Evolutionary conservation across 2,329 filamentous ascomycete genomes (phyloP).

Genomic region (Thelonectria rubi): DNA sequence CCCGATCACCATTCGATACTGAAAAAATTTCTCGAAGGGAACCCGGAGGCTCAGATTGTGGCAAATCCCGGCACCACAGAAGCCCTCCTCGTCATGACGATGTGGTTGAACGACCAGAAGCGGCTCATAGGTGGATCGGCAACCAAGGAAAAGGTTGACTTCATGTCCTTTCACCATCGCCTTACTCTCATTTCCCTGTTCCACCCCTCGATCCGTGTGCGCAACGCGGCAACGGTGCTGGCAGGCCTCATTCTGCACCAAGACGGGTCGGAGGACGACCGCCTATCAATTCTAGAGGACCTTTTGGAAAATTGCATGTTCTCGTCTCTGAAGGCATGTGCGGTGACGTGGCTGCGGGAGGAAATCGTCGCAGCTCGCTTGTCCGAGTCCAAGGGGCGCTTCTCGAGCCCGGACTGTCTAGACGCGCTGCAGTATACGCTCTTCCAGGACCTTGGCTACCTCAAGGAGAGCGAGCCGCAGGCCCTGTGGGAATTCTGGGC

Average conservation of each 20-base stretch:
- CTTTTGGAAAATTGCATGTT: conserved; percentile 73
- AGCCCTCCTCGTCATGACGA: conserved; percentile 65
- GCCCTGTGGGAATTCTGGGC: conserved; percentile 62
- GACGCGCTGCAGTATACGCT: conserved; percentile 69
- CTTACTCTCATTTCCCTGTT: conserved; percentile 66
- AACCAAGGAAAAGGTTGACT: conserved; percentile 52
- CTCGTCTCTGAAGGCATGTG: conserved; percentile 68
- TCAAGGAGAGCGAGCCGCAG: conserved; percentile 53
- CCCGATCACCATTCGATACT: conserved; percentile 67
- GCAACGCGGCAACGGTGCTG: conserved; percentile 63
- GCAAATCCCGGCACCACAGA: conserved; percentile 65
- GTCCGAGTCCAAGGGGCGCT: conserved; percentile 49
- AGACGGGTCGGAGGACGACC: conserved; percentile 66
- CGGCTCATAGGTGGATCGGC: conserved; percentile 47
- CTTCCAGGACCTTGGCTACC: conserved; percentile 64
- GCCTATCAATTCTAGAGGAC: conserved; percentile 70
- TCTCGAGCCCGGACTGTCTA: conserved; percentile 63
- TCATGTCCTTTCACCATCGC: conserved; percentile 69
- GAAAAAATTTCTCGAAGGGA: conserved; percentile 60
- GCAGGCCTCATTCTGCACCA: conserved; percentile 65
- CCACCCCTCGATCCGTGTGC: conserved; percentile 62
- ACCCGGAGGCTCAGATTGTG: conserved; percentile 59
- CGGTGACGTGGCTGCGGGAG: conserved; percentile 70
- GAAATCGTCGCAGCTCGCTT: conserved; percentile 62
- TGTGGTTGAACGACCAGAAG: conserved; percentile 65